Evolutionary conservation across 176 grass and related monocot genomes (phyloP).

Genomic region (Echinochloa phyllopogon): DNA sequence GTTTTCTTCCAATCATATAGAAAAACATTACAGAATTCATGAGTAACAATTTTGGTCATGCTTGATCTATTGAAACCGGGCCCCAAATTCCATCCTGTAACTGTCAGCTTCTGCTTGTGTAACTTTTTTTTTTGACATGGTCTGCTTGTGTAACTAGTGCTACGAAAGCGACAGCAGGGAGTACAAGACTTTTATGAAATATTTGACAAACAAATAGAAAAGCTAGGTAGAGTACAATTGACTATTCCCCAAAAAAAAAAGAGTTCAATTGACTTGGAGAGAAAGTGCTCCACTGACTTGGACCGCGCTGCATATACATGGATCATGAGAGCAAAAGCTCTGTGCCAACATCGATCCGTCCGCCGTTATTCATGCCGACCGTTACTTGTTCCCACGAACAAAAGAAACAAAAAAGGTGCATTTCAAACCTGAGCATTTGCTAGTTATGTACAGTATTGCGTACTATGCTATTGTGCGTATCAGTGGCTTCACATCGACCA

Average conservation of each 20-base stretch:
- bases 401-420: background rate
- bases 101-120: background rate
- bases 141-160: background rate
- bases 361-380: slow-evolving; percentile 43
- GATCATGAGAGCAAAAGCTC: background rate
- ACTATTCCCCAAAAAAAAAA: too few species aligned
- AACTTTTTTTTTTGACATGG: too few species aligned
- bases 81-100: background rate
- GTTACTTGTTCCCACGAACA: slow-evolving; percentile 41
- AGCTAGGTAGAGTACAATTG: background rate
- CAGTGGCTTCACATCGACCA: slow-evolving; percentile 29
- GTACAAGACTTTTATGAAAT: background rate
- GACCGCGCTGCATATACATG: background rate
- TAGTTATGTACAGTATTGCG: background rate
- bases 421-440: background rate
- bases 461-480: background rate
- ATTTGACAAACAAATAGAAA: background rate
- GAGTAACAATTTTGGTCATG: background rate
- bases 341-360: background rate
- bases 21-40: too few species aligned
- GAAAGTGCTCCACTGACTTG: background rate
- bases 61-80: background rate
- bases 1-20: too few species aligned
- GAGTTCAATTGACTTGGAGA: too few species aligned
- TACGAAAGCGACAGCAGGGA: slow-evolving; percentile 23